These are phyloP conservation scores for Medakamo hakoo DNA, from an alignment of 139 green algal species.

Conservation along the genomic window DNA sequence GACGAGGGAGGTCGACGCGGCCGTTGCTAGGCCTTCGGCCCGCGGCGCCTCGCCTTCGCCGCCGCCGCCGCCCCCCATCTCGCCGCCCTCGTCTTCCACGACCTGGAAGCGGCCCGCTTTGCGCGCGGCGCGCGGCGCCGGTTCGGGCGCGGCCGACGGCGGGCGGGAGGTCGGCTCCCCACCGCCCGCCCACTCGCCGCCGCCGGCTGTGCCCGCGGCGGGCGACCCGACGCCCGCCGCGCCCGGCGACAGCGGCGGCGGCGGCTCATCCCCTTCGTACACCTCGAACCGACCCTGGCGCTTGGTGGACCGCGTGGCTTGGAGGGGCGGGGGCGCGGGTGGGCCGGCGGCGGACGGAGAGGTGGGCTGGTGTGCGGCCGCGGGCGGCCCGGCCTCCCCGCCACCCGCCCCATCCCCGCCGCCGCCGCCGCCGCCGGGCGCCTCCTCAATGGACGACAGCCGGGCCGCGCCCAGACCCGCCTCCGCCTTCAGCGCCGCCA, in stretches of 20 bases:
- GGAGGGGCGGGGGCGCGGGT: not conserved
- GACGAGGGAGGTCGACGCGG: too few relatives aligned
- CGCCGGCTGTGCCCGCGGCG: not conserved
- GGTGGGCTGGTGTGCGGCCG: not conserved
- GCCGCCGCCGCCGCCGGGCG: not conserved
- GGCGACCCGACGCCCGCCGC: too few relatives aligned
- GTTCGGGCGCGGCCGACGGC: slow-evolving; percentile 6
- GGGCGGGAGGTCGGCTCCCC: not conserved
- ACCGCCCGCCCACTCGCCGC: not conserved
- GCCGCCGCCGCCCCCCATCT: too few relatives aligned
- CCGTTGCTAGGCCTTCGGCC: not conserved
- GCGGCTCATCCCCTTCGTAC: slow-evolving; percentile 32
- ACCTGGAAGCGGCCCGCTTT: not conserved
- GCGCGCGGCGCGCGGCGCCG: not conserved
- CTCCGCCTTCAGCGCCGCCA: slow-evolving; percentile 64
- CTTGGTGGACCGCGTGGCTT: slow-evolving; percentile 6
- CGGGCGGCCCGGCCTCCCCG: not conserved
- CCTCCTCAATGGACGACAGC: slow-evolving; percentile 16
- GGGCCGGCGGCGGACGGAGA: not conserved
- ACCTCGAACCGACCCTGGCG: slow-evolving; percentile 58
- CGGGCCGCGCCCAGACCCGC: slow-evolving; percentile 27
- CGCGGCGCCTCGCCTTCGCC: not conserved
- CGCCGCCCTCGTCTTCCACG: not conserved
- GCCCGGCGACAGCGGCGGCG: slow-evolving; percentile 10
- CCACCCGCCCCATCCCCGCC: not conserved